Evolutionary conservation across 331 rosid genomes (phyloP), one percentile per base, ranked within the genome.

Genomic region (Saraca asoca): DNA sequence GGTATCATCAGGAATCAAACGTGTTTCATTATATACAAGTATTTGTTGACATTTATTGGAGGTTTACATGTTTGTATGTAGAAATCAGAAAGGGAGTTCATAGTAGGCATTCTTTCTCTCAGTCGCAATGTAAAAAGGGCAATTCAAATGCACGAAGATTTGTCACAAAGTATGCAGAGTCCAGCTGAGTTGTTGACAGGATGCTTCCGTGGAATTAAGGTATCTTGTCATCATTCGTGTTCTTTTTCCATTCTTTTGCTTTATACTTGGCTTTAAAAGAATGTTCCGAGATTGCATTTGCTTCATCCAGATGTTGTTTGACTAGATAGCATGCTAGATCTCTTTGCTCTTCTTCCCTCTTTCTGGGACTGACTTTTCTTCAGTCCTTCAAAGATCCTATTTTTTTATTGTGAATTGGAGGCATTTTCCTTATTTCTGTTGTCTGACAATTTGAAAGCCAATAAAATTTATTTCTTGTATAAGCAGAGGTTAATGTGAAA

Each of bases 151-250:
- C 98, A 89, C 78, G 81, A 77, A 15, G 87, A 87, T 72, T 70
- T 84, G 71, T 77, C 82, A 2, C 85, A 81, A 38, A 72, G 77
- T 39, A 35, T 24, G 14, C 73, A 2, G 24, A 66, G 66, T 66
- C 95, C 96, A 16, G 88, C 96, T 55, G 95, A 93, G 83, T 81
- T 93, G 72, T 58, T 93, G 72, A 87, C 63, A 10, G 98, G 98
- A 52, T 53, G 62, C 69, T 89, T 87, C 66, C 63, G 83, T 81
- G 85, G 88, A 69, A 76, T 89, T 70, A 85, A 87, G 96, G 96
- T 89, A 62, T 70, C 64, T 9, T 56, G 19, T 62, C 12, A 35
- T 51, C 44, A 8, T 49, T 81, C 33, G 17, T 42, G 18, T 61
- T 51, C 12, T 20, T 61, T 33, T 11, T 35, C 51, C 68, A 0